Evolutionary conservation across 768 basidiomycete genomes (phyloP), one percentile per base, ranked within the genome.

Genomic region (Pulveroboletus sp.): DNA sequence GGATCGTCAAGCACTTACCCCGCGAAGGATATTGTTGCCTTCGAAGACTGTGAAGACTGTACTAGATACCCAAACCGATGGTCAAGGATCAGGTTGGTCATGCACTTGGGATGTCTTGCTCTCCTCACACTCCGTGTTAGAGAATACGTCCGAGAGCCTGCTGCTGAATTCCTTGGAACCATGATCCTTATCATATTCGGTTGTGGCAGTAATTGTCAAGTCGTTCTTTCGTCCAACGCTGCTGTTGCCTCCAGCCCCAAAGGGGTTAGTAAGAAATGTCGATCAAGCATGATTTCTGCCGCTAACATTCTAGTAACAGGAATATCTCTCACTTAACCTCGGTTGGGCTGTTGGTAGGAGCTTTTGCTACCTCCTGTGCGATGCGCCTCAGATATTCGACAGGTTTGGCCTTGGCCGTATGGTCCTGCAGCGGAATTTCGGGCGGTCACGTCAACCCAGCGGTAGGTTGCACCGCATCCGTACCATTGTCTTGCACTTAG

Each of bases 371-470:
- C 10, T 1, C 4, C 1, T 19, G 2, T 16, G 27, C 3, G 16
- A 31, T 10, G 9, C 24, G 30, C 36, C 45, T 50, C 31, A 58
- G 14, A 34, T 31, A 12, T 46, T 9, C 5, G 22, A 43, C 43
- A 75, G 73, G 84, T 22, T 71, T 79, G 4, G 78, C 81, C 9
- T 69, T 87, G 63, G 86, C 83, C 27, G 84, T 83, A 10, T 88
- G 83, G 83, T 74, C 81, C 4, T 76, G 76, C 19, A 76, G 75
- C 42, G 81, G 82, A 39, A 76, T 86, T 49, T 86, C 86, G 39
- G 86, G 84, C 6, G 86, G 85, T 24, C 86, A 89, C 58, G 77
- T 87, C 53, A 88, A 88, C 59, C 85, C 85, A 30, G 82, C 83
- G 27, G 85, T 82, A 64, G 16, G 74, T 68, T 26, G 6, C 19